Percentiles rank a stretch among this genome's conserved stretches.
Conservation (phyloP, 768 basidiomycete genomes). For the Naganishia antarctica region DNA sequence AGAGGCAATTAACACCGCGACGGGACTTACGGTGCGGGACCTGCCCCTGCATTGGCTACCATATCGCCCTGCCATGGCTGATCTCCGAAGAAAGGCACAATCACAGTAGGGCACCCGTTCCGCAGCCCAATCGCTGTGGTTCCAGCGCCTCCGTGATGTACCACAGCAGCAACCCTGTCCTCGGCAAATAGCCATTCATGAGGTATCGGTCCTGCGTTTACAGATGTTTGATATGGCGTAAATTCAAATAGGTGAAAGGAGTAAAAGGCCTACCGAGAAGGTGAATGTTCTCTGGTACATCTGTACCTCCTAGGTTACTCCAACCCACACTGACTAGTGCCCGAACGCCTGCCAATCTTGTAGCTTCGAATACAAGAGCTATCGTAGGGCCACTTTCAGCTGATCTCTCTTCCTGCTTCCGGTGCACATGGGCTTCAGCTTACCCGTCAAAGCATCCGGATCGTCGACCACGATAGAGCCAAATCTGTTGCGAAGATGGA, state of each 20-base stretch:
- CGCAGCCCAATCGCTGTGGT: slow-evolving; percentile 63
- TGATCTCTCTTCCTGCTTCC: neutral
- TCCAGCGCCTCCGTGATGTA: slow-evolving; percentile 64
- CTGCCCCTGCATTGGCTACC: slow-evolving; percentile 61
- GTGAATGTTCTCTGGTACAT: slow-evolving; percentile 58
- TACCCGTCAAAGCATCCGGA: slow-evolving; percentile 55
- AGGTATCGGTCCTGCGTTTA: slow-evolving; percentile 52
- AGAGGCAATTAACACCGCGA: neutral
- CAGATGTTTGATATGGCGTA: no score
- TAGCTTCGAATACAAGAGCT: slow-evolving; percentile 61
- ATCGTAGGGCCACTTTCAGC: neutral
- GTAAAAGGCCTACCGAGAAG: slow-evolving; percentile 53
- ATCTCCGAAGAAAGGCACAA: slow-evolving; percentile 66
- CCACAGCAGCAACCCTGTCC: slow-evolving; percentile 57
- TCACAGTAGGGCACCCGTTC: slow-evolving; percentile 60
- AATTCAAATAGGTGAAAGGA: neutral
- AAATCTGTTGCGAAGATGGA: slow-evolving; percentile 44
- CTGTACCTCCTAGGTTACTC: slow-evolving; percentile 59
- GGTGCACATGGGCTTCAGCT: neutral
- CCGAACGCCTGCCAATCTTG: slow-evolving; percentile 57
- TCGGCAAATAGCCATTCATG: slow-evolving; percentile 67
- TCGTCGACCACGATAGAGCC: slow-evolving; percentile 62
- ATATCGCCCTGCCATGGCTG: slow-evolving; percentile 59
- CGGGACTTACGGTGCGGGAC: slow-evolving; percentile 53
- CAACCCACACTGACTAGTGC: slow-evolving; percentile 65